Conservation (phyloP, 2,329 filamentous ascomycete species). For the Fonsecaea pugnacius region DNA sequence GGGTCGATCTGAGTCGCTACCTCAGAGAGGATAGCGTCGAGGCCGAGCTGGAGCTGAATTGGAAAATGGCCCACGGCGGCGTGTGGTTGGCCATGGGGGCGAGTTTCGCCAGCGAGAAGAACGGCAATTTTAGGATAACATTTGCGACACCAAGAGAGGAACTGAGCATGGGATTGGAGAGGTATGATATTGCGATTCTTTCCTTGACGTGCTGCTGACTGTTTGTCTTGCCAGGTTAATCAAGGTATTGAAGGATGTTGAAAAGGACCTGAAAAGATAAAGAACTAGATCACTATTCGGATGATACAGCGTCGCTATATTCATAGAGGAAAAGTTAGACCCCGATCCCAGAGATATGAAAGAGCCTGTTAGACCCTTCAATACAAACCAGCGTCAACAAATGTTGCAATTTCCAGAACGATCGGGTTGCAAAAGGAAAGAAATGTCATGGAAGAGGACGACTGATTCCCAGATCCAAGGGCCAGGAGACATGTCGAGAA, state of each 20-base stretch:
- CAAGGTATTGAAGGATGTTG: slow-evolving; percentile 22
- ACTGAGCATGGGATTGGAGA: slow-evolving; percentile 29
- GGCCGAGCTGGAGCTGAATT: slow-evolving; percentile 28
- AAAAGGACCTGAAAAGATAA: slow-evolving; percentile 7
- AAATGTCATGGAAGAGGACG: not conserved
- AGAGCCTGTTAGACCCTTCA: not conserved
- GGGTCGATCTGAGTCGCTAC: slow-evolving; percentile 31
- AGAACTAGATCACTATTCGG: not conserved
- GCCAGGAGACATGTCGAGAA: not conserved
- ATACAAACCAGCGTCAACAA: not conserved
- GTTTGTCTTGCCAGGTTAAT: slow-evolving; percentile 11
- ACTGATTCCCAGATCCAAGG: not conserved
- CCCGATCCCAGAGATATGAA: not conserved
- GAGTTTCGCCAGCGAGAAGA: slow-evolving; percentile 29
- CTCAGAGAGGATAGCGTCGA: slow-evolving; percentile 26
- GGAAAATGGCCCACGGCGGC: slow-evolving; percentile 28
- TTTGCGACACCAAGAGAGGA: slow-evolving; percentile 33
- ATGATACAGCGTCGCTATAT: not conserved
- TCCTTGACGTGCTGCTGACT: slow-evolving; percentile 2
- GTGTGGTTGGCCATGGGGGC: slow-evolving; percentile 32
- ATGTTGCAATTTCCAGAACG: not conserved
- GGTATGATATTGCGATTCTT: slow-evolving; percentile 12
- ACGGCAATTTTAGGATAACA: slow-evolving; percentile 32
- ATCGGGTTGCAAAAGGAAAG: not conserved
- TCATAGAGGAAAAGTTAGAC: not conserved